Base-by-base conservation (phyloP, 257 asterid species). In the Solanum commersonii region DNA sequence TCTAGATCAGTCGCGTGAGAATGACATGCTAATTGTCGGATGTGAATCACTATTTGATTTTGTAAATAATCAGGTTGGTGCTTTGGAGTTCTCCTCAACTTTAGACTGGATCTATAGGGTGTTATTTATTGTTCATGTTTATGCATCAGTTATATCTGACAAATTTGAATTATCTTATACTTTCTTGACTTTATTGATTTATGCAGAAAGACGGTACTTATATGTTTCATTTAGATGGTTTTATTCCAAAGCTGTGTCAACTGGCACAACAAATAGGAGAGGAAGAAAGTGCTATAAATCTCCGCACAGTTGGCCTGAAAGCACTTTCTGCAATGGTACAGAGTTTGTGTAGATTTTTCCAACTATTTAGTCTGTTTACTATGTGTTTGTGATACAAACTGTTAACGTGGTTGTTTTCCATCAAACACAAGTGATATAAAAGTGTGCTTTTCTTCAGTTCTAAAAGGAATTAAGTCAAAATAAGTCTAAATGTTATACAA, bases 191-290 rank as follows among this genome's bases (percentile, higher is more conserved):
- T 81, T 46, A 81, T 49, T 79, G 37, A 91, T 46, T 77, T 90
- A 90, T 83, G 63, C 96, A 96, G 99, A 94, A 93, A 87, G 98
- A 96, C 82, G 98, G 98, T 87, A 94, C 97, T 42, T 92, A 93
- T 94, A 93, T 96, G 98, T 96, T 94, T 92, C 94, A 95, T 90
- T 90, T 96, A 40, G 99, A 96, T 91, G 97, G 92, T 84, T 93
- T 94, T 90, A 93, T 95, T 89, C 98, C 99, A 34, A 97, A 92
- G 88, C 96, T 97, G 86, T 97, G 99, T 91, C 98, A 94, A 89
- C 87, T 96, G 91, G 95, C 99, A 89, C 99, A 95, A 92, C 98
- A 97, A 93, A 95, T 87, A 49, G 98, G 99, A 89, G 99, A 97
- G 3, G 95, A 93, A 52, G 98, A 94, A 86, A 92, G 93, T 89